Conservation (phyloP, 1,284 basidiomycete genomes). For the Cerioporus squamosus region DNA sequence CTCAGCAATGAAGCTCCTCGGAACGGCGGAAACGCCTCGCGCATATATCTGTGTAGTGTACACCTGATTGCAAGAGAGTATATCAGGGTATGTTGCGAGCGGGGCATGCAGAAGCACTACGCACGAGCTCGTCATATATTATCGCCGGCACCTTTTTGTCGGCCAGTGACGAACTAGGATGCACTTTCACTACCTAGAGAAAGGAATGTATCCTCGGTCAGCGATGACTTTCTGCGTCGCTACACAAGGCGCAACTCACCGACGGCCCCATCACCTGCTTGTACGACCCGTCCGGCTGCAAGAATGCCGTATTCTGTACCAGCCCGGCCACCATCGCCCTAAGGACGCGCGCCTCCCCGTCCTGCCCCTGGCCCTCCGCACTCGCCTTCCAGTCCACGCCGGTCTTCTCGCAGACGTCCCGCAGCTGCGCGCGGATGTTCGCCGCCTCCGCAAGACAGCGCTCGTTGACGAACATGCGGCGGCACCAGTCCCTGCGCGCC, state of each 20-base stretch:
- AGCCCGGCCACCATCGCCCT: conserved; percentile 76
- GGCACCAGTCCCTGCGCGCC: conserved; percentile 78
- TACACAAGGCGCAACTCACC: conserved; percentile 48
- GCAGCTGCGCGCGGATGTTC: conserved; percentile 84
- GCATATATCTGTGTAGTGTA: conserved; percentile 88
- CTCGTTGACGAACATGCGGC: conserved; percentile 84
- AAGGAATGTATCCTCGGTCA: conserved; percentile 7
- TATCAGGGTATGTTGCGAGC: not conserved
- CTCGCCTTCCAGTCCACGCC: conserved; percentile 64
- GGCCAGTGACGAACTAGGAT: conserved; percentile 81
- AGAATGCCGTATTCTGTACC: conserved; percentile 81
- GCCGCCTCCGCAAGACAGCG: conserved; percentile 84
- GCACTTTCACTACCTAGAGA: conserved; percentile 79
- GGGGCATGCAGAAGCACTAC: conserved; percentile 36
- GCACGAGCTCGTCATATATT: conserved; percentile 88
- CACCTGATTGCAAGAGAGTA: conserved; percentile 48
- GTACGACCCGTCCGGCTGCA: conserved; percentile 85
- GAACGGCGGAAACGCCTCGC: conserved; percentile 82
- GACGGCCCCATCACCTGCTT: conserved; percentile 81
- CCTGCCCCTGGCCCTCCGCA: conserved; percentile 63
- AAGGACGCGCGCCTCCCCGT: conserved; percentile 46
- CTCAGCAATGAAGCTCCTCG: conserved; percentile 56
- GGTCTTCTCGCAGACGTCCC: conserved; percentile 64
- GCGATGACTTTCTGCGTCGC: not conserved
- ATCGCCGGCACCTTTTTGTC: conserved; percentile 85